phyloP scores from a whole-genome alignment of 257 asterid genomes.

The Nicotiana tabacum region DNA sequence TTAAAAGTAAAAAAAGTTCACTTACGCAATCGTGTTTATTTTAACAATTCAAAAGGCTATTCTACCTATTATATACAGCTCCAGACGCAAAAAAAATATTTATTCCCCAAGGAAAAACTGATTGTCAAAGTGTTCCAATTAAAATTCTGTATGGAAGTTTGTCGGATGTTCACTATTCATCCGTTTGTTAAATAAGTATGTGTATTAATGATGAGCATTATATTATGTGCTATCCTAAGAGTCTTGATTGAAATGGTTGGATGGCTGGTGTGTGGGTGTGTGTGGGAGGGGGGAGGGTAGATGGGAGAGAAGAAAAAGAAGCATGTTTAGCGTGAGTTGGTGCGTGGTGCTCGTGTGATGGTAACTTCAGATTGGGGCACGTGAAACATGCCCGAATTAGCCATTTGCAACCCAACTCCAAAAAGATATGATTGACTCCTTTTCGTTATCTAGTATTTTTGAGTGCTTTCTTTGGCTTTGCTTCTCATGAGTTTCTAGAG shows the following conservation, averaged over 20 bases:
- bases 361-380: neutral
- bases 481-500: neutral
- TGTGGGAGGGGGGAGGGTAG: neutral
- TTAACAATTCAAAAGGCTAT: no score
- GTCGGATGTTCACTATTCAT: neutral
- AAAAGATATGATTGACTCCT: neutral
- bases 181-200: neutral
- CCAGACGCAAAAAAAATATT: no score
- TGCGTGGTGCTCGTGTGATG: constrained; percentile 9
- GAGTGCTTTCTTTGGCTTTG: neutral
- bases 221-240: neutral
- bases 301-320: neutral
- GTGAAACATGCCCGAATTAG: neutral
- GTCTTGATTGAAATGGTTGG: neutral
- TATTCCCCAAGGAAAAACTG: no score
- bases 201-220: no score
- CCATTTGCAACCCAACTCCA: neutral
- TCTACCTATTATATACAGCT: no score
- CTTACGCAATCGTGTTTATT: no score
- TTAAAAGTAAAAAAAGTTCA: no score
- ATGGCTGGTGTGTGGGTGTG: neutral
- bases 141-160: no score
- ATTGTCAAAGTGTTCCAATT: neutral
- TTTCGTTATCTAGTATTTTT: neutral
- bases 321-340: neutral